phyloP scores from a whole-genome alignment of 306 rosid species.

The Alnus rubra region DNA sequence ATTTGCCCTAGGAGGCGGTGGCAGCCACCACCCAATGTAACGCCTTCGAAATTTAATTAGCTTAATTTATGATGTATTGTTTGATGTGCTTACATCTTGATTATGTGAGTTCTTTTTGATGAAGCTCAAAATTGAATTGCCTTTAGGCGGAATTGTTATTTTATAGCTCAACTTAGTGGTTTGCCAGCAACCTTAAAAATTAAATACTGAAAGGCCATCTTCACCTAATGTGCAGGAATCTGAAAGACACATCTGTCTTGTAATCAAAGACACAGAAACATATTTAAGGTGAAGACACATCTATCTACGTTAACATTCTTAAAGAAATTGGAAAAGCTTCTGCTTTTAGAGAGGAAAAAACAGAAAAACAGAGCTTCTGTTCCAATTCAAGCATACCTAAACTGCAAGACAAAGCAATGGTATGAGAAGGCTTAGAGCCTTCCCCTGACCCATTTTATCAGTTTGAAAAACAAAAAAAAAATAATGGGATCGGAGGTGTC shows the following conservation, averaged over 20 bases:
- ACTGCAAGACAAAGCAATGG: conserved; percentile 6
- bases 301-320: not conserved
- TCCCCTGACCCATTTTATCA: not conserved
- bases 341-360: not conserved
- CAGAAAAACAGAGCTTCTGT: not conserved
- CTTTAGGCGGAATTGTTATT: not conserved
- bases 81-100: too few relatives aligned
- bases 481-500: not conserved
- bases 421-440: not conserved
- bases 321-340: not conserved
- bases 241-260: not conserved
- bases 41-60: too few relatives aligned
- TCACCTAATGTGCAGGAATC: conserved; percentile 1
- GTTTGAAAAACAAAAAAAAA: not conserved
- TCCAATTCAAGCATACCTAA: conserved; percentile 2
- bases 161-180: not conserved
- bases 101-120: not conserved
- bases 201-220: not conserved
- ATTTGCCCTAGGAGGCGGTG: too few relatives aligned
- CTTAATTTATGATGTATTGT: too few relatives aligned
- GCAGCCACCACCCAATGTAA: too few relatives aligned
- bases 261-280: not conserved
- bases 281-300: not conserved
- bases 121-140: not conserved
- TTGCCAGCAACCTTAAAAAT: not conserved